These are phyloP conservation scores for Capronia americana DNA, from an alignment of 2,329 filamentous ascomycete species.

Conservation along the genomic window DNA sequence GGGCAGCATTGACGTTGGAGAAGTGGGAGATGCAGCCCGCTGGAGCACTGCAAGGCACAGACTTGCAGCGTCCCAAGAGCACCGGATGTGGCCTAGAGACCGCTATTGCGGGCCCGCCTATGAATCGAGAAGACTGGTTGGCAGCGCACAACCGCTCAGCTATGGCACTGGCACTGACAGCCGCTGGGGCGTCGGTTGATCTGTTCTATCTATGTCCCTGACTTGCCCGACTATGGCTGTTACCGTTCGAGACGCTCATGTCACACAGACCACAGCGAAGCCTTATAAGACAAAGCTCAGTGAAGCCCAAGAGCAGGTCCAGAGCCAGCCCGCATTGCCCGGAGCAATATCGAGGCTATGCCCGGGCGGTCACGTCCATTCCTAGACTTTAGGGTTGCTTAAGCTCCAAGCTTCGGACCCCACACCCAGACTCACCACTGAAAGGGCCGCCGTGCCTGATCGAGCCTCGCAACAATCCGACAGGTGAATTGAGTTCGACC, in stretches of 20 bases:
- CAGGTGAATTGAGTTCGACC: constrained; percentile 5
- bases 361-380: not conserved
- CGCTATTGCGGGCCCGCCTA: constrained; percentile 13
- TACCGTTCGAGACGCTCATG: constrained; percentile 19
- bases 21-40: constrained; percentile 17
- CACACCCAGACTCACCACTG: constrained; percentile 1
- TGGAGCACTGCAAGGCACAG: constrained; percentile 20
- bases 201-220: not conserved
- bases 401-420: not conserved
- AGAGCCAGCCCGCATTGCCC: constrained; percentile 1
- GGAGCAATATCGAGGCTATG: constrained; percentile 9
- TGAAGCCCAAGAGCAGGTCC: not conserved
- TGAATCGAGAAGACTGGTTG: constrained; percentile 27
- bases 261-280: constrained; percentile 17
- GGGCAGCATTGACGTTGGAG: constrained; percentile 36
- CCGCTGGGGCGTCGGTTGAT: constrained; percentile 18
- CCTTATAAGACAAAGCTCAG: not conserved
- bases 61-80: constrained; percentile 10
- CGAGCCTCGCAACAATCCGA: constrained; percentile 14
- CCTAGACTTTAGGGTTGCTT: constrained; percentile 4
- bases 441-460: constrained; percentile 3
- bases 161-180: constrained; percentile 18
- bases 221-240: not conserved
- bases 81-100: constrained; percentile 15
- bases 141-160: constrained; percentile 15